phyloP scores from a whole-genome alignment of 768 basidiomycete genomes.

The Boletus vinaceobasis region DNA sequence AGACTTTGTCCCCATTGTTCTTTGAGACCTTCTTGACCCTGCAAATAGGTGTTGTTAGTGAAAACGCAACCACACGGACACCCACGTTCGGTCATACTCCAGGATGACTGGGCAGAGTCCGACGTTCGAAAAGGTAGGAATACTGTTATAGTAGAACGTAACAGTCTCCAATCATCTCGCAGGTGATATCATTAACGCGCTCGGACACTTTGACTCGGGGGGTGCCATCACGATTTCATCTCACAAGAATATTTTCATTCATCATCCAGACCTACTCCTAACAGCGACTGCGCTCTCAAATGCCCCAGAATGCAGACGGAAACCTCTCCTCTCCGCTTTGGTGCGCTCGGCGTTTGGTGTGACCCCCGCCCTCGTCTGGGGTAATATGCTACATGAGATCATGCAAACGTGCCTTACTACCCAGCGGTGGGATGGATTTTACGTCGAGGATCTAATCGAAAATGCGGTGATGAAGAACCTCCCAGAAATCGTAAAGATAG shows the following conservation, averaged over 20 bases:
- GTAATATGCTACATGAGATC: slow-evolving; percentile 90
- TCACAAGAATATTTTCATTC: slow-evolving; percentile 68
- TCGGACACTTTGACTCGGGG: slow-evolving; percentile 47
- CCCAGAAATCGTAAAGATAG: slow-evolving; percentile 59
- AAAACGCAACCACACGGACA: slow-evolving; percentile 39
- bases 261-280: slow-evolving; percentile 88
- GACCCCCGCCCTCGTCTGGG: slow-evolving; percentile 78
- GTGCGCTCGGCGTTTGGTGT: slow-evolving; percentile 56
- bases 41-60: slow-evolving; percentile 48
- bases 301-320: slow-evolving; percentile 78
- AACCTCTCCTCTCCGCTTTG: slow-evolving; percentile 73
- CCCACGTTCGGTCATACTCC: slow-evolving; percentile 52
- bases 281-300: slow-evolving; percentile 88
- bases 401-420: slow-evolving; percentile 74
- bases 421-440: slow-evolving; percentile 58
- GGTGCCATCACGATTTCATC: slow-evolving; percentile 57
- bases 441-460: slow-evolving; percentile 59
- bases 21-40: not conserved
- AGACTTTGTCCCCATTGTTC: not conserved
- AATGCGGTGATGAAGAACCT: slow-evolving; percentile 52
- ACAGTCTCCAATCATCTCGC: not conserved
- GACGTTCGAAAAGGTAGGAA: slow-evolving; percentile 57
- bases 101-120: slow-evolving; percentile 74
- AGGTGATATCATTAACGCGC: slow-evolving; percentile 82
- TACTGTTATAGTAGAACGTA: not conserved